Conservation (phyloP, 352 stramenopile species). For the Blastocystis sp. region DNA sequence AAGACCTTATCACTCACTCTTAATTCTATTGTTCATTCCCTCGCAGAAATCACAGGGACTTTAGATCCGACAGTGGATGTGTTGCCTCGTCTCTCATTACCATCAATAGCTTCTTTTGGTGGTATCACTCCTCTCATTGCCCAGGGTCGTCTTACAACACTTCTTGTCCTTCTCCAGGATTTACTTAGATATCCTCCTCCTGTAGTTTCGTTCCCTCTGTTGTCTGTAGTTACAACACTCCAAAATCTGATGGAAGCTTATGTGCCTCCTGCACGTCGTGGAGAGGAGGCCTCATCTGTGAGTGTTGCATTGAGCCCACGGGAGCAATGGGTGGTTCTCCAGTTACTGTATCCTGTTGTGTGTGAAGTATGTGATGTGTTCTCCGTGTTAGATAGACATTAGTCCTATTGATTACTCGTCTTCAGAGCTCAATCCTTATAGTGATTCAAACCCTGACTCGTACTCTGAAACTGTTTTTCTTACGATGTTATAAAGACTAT, state of each 20-base stretch:
- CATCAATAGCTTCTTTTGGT: background rate
- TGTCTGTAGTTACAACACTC: background rate
- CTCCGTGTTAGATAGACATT: background rate
- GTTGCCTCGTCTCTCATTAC: background rate
- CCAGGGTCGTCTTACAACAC: background rate
- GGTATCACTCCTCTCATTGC: background rate
- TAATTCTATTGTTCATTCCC: background rate
- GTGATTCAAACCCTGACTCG: background rate
- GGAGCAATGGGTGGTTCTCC: conserved; percentile 31
- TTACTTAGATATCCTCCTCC: background rate
- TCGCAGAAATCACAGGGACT: conserved; percentile 18
- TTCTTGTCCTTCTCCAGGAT: conserved; percentile 1
- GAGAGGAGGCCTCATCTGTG: background rate
- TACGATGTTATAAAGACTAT: conserved; percentile 38
- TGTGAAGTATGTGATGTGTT: background rate
- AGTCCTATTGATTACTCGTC: background rate
- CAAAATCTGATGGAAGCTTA: conserved; percentile 5
- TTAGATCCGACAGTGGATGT: background rate
- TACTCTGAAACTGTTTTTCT: conserved; percentile 5
- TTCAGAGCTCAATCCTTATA: background rate
- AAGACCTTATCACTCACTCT: background rate
- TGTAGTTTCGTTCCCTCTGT: background rate
- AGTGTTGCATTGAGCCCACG: conserved; percentile 1
- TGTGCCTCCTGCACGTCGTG: background rate
- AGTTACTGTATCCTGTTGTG: background rate